phyloP scores from a whole-genome alignment of 148 eudicot genomes.

The Gaultheria prostrata region DNA sequence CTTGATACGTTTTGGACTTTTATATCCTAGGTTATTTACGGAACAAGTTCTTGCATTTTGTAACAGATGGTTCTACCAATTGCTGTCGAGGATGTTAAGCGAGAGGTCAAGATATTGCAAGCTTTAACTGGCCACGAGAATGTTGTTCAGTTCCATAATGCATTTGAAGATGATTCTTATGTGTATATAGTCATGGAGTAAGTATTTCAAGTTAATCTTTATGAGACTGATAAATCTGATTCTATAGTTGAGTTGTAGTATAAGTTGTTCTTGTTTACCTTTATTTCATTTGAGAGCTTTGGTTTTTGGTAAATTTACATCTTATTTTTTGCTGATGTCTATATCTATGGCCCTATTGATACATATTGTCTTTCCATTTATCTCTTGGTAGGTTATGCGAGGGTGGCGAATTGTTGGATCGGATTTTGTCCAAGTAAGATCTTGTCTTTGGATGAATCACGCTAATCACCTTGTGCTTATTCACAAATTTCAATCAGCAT shows the following conservation, averaged over 20 bases:
- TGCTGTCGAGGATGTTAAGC: slow-evolving; percentile 94
- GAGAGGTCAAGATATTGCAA: slow-evolving; percentile 92
- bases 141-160: slow-evolving; percentile 89
- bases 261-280: not conserved
- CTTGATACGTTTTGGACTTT: not conserved
- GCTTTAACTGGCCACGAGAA: slow-evolving; percentile 95
- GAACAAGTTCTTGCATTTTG: slow-evolving; percentile 19
- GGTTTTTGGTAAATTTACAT: not conserved
- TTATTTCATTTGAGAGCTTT: not conserved
- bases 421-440: slow-evolving; percentile 80
- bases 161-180: slow-evolving; percentile 84
- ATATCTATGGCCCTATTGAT: not conserved
- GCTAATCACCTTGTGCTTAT: not conserved
- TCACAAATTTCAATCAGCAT: not conserved
- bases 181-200: slow-evolving; percentile 99
- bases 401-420: slow-evolving; percentile 94
- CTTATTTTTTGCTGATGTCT: not conserved
- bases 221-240: not conserved
- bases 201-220: slow-evolving; percentile 28
- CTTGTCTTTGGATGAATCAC: not conserved
- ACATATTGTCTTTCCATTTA: not conserved
- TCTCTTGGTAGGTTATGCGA: slow-evolving; percentile 70
- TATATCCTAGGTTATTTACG: not conserved
- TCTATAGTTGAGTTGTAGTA: not conserved
- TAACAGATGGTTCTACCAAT: slow-evolving; percentile 90